Conservation (phyloP, 2,329 filamentous ascomycete species). For the Cercospora sesami region DNA sequence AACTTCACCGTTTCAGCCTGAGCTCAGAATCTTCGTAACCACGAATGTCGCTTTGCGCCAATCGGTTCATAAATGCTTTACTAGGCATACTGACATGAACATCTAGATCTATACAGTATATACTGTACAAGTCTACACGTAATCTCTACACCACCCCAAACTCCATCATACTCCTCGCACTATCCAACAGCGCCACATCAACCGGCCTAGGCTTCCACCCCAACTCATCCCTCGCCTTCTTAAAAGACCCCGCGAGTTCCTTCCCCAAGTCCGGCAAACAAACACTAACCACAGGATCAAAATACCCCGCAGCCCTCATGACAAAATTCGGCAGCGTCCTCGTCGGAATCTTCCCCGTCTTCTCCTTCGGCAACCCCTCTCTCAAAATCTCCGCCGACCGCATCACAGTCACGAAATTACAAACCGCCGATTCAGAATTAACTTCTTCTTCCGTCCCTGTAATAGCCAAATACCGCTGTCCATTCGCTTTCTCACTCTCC, state of each 20-base stretch:
- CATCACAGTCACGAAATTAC: constrained; percentile 24
- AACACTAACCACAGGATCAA: constrained; percentile 26
- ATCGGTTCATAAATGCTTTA: background rate
- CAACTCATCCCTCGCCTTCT: constrained; percentile 22
- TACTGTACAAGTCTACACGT: background rate
- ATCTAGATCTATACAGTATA: background rate
- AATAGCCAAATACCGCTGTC: constrained; percentile 22
- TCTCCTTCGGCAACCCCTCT: constrained; percentile 19
- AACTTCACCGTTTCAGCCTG: background rate
- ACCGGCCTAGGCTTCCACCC: constrained; percentile 22
- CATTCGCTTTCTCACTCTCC: constrained; percentile 15
- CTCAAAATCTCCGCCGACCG: constrained; percentile 20
- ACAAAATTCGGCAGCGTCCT: constrained; percentile 24
- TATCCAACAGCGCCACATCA: constrained; percentile 21
- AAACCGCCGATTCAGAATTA: constrained; percentile 7
- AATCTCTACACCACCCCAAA: constrained; percentile 20
- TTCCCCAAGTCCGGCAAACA: constrained; percentile 27
- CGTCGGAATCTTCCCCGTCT: constrained; percentile 24
- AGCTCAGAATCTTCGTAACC: background rate
- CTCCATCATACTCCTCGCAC: constrained; percentile 24
- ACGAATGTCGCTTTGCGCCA: background rate
- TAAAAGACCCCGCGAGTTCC: constrained; percentile 23
- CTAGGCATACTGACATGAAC: background rate
- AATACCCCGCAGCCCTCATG: constrained; percentile 26
- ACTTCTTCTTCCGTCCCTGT: constrained; percentile 10